Evolutionary conservation across 306 rosid genomes (phyloP), one percentile per base, ranked within the genome.

Genomic region (Echinosophora koreensis): DNA sequence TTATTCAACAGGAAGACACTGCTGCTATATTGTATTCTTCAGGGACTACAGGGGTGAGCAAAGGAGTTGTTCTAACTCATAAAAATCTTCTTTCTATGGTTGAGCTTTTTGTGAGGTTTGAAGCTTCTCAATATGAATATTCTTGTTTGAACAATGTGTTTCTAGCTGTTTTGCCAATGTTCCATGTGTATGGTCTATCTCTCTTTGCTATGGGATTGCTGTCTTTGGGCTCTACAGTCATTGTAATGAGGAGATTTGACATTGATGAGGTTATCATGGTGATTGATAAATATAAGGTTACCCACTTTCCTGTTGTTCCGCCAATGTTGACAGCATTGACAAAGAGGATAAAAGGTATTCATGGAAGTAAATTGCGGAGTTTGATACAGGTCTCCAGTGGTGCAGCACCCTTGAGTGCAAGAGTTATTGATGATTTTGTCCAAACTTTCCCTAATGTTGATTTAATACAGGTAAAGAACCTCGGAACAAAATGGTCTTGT

Each of bases 21-120:
- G 97, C 93, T 2, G 92, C 87, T 14, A 84, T 94, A 83, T 44
- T 90, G 88, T 90, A 77, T 75, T 94, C 98, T 3, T 94, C 98
- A 0, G 97, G 98, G 46, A 92, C 97, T 11, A 92, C 97, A 0
- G 97, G 97, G 12, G 76, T 42, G 64, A 94, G 98, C 86, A 92
- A 94, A 80, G 98, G 93, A 55, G 98, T 87, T 50, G 67, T 86
- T 76, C 67, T 92, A 34, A 88, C 97, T 1, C 98, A 92, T 35
- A 61, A 77, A 38, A 94, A 92, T 77, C 76, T 90, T 8, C 69
- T 94, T 18, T 82, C 95, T 50, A 80, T 85, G 88, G 66, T 89
- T 75, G 90, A 86, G 78, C 91, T 77, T 74, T 90, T 86, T 54
- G 95, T 89, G 77, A 78, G 91, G 56, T 88, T 90, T 79, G 93